These are phyloP conservation scores for Theobroma grandiflorum DNA, from an alignment of 441 rosid species.

Conservation along the genomic window DNA sequence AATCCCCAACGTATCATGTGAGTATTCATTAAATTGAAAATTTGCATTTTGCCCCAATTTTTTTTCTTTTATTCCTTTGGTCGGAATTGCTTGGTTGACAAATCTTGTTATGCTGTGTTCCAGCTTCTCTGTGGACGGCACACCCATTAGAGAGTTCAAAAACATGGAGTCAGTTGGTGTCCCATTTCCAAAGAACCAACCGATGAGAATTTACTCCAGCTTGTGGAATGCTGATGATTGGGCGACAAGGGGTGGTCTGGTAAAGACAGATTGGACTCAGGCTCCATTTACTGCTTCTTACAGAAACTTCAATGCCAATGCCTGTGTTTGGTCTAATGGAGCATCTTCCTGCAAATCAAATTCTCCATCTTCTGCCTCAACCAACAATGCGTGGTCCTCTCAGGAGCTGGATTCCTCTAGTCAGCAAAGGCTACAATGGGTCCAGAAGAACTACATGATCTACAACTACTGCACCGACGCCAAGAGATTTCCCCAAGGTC, in stretches of 20 bases:
- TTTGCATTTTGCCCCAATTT: neutral
- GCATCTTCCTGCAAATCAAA: conserved; percentile 37
- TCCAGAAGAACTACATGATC: conserved; percentile 44
- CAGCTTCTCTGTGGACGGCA: conserved; percentile 43
- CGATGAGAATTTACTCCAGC: conserved; percentile 42
- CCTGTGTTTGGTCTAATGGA: conserved; percentile 37
- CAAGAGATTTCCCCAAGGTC: conserved; percentile 36
- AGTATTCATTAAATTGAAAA: neutral
- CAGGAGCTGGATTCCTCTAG: conserved; percentile 32
- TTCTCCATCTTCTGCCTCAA: conserved; percentile 23
- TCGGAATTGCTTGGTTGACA: neutral
- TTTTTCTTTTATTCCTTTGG: neutral
- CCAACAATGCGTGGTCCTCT: conserved; percentile 32
- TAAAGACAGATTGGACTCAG: conserved; percentile 50
- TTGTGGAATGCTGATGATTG: conserved; percentile 59
- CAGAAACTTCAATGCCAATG: neutral
- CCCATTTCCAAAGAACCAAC: conserved; percentile 40
- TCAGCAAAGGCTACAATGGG: conserved; percentile 41
- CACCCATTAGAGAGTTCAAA: conserved; percentile 46
- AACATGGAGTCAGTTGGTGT: conserved; percentile 35
- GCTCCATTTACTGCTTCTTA: conserved; percentile 29
- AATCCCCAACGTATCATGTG: conserved; percentile 64
- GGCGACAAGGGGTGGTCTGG: conserved; percentile 64
- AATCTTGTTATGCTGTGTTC: neutral
- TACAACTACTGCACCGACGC: conserved; percentile 42